Evolutionary conservation across 1,284 basidiomycete species (phyloP), one percentile per base, ranked within the genome.

Genomic region (Pseudozyma tsukubaensis): DNA sequence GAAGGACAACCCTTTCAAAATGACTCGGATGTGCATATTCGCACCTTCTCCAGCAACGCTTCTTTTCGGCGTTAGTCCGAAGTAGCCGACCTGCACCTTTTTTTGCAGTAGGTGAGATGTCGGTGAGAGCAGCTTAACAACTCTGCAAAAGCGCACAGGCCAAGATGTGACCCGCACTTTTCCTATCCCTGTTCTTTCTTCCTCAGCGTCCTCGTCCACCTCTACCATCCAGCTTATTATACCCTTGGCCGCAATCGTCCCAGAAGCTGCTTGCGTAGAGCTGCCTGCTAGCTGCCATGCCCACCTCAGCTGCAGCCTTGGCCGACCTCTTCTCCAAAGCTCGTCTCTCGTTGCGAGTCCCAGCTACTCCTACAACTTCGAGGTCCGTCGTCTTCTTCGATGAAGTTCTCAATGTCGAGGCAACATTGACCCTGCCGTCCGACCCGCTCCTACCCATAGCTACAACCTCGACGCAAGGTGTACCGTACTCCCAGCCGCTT

Each of bases 301-400:
- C 62, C 12, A 24, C 55, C 24, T 43, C 59, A 18, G 53, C 63
- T 35, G 59, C 64, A 24, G 42, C 44, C 2, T 37, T 75, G 35
- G 59, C 59, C 19, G 51, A 70, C 29, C 63, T 75, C 57, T 67
- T 75, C 44, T 59, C 63, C 8, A 51, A 61, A 14, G 59, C 67
- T 13, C 53, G 59, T n/a, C 59, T 75, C 35, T 44, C 55, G 13
- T 48, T 71, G 35, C 37, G 58, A 14, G 29, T 65, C 5, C 59
- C 59, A 10, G 59, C 72, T 24, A 51, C 60, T 12, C 40, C 64
- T 1, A 44, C 58, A 6, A 16, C 55, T 21, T 43, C 43, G 0
- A 63, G 62, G 36, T 55, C 64, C 10, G 60, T 59, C 43, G 64
- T 60, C 54, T 75, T 63, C 48, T 75, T 71, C 44, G 68, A 75